Base-by-base conservation (phyloP, 208 protist genomes). In the Vickermania ingenoplastis region DNA sequence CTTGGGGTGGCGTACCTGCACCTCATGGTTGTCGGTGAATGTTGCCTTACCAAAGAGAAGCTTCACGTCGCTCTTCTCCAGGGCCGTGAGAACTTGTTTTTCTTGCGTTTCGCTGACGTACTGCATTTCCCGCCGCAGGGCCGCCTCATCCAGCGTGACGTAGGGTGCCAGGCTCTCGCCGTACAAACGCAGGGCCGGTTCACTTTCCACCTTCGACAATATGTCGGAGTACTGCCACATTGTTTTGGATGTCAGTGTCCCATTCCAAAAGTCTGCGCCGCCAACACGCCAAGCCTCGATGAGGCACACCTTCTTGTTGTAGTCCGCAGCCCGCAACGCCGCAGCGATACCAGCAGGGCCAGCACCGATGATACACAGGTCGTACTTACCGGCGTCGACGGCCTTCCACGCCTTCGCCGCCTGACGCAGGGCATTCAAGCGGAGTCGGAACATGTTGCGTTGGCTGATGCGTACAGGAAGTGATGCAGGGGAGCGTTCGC, bases 211-310 rank as follows among this genome's bases (percentile, higher is more conserved):
- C 45, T 77, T 75, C n/a, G 41, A 36, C 21, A 80, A 57, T 21
- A 81, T 68, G 26, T 63, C 75, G 36, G 77, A 70, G 65, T 84
- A 84, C 68, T 92, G 77, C 83, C 86, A 92, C 75, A 92, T 73
- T 2, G 78, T 79, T 60, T 92, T 89, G 4, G 86, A 90, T 67
- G 83, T 77, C 63, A 92, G 66, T 1, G 85, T 67, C 26, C 86
- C 86, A 53, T 92, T 71, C 83, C 86, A 92, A 67, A 92, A 53
- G 57, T 89, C 86, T 4, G 58, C 57, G 2, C 86, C 86, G 51
- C 86, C 86, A 7, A 92, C 29, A 2, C 77, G 75, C 1, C 61
- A 59, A 51, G 70, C 66, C 68, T 92, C 79, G 41, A 92, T 74
- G 22, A 92, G 51, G 59, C 79, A 88, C 13, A 90, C 86, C 11